Percentiles rank a stretch among this genome's conserved stretches.
These are phyloP conservation scores for Ichthyophthirius multifiliis DNA, from an alignment of 169 alveolate species.

Conservation along the genomic window DNA sequence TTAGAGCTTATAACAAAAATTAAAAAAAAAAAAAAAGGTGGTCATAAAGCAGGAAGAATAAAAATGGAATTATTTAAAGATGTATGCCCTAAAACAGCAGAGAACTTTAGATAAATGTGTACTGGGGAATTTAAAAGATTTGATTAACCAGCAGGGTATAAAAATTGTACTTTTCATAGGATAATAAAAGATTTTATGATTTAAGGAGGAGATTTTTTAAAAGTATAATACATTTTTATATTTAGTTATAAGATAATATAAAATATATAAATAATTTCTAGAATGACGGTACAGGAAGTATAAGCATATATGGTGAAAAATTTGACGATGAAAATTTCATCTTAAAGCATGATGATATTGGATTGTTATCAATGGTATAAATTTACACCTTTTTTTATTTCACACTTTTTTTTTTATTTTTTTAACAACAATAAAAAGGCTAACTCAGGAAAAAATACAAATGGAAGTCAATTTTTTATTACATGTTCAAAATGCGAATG, in stretches of 20 bases:
- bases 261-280: not conserved
- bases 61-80: constrained; percentile 63
- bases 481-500: constrained; percentile 53
- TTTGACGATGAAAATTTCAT: constrained; percentile 76
- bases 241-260: not conserved
- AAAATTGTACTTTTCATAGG: constrained; percentile 50
- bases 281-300: constrained; percentile 71
- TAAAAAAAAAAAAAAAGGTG: not conserved
- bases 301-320: constrained; percentile 58
- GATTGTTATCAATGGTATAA: constrained; percentile 54
- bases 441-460: constrained; percentile 60
- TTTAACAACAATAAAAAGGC: constrained; percentile 8
- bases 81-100: constrained; percentile 60
- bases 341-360: constrained; percentile 51
- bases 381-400: not conserved
- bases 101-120: constrained; percentile 42
- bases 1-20: not conserved
- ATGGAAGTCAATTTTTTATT: constrained; percentile 64
- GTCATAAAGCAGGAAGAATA: constrained; percentile 52
- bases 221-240: constrained; percentile 2
- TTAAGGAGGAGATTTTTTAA: constrained; percentile 73
- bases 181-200: constrained; percentile 56
- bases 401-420: not conserved
- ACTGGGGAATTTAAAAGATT: constrained; percentile 50
- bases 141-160: constrained; percentile 46